Conservation (phyloP, 129 eudicot genomes). For the Calendula officinalis region DNA sequence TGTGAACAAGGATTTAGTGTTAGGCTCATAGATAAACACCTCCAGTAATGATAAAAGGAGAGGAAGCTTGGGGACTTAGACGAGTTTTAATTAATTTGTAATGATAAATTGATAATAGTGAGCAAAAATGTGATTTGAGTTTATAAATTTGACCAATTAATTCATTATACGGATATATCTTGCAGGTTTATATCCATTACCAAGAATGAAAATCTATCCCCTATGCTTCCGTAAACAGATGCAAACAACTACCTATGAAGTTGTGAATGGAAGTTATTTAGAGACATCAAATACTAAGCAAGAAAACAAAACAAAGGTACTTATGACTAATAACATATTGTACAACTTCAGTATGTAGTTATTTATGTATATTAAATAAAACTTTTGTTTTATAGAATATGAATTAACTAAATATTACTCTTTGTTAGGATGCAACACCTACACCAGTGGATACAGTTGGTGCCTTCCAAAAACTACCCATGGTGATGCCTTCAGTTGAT, state of each 20-base stretch:
- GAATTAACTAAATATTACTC: constrained; percentile 10
- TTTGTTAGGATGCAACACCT: constrained; percentile 44
- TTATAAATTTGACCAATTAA: neutral
- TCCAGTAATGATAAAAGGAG: neutral
- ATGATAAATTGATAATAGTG: neutral
- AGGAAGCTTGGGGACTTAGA: neutral
- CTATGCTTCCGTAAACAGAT: constrained; percentile 55
- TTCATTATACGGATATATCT: constrained; percentile 11
- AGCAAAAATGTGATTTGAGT: neutral
- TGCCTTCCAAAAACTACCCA: constrained; percentile 95
- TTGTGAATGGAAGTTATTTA: constrained; percentile 73
- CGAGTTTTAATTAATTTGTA: neutral
- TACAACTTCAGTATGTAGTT: neutral
- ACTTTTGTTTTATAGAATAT: neutral
- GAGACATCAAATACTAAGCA: constrained; percentile 40
- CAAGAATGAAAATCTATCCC: constrained; percentile 37
- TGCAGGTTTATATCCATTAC: constrained; percentile 43
- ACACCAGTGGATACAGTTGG: constrained; percentile 52
- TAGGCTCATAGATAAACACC: neutral
- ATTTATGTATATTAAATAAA: neutral
- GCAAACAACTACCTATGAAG: constrained; percentile 65
- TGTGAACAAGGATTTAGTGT: neutral
- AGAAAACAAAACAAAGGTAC: constrained; percentile 44
- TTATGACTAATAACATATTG: neutral
- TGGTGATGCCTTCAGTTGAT: constrained; percentile 96